phyloP scores from a whole-genome alignment of 2,329 filamentous ascomycete genomes.

The Calonectria fujianensis region DNA sequence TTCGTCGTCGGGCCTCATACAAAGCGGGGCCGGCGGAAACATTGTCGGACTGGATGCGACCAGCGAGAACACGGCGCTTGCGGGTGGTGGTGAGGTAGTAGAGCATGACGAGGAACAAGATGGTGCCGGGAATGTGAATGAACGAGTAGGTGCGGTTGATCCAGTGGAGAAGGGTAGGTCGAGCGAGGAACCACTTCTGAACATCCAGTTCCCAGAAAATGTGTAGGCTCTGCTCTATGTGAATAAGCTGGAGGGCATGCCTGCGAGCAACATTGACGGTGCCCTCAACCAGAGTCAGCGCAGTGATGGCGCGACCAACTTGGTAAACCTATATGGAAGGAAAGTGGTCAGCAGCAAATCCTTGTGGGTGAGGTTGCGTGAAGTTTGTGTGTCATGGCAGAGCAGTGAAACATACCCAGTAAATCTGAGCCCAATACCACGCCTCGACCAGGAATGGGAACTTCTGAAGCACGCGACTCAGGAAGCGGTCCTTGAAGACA shows the following conservation, averaged over 20 bases:
- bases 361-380: not conserved
- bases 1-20: slow-evolving; percentile 74
- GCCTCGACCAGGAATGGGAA: slow-evolving; percentile 84
- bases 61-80: slow-evolving; percentile 63
- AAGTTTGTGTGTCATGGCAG: not conserved
- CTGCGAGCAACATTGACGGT: slow-evolving; percentile 81
- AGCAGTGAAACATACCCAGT: slow-evolving; percentile 76
- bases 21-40: slow-evolving; percentile 65
- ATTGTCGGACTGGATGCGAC: slow-evolving; percentile 55
- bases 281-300: slow-evolving; percentile 79
- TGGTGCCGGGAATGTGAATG: slow-evolving; percentile 86
- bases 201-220: slow-evolving; percentile 80
- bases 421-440: slow-evolving; percentile 86
- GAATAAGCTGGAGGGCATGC: slow-evolving; percentile 81
- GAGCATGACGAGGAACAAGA: slow-evolving; percentile 78
- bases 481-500: slow-evolving; percentile 57
- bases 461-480: slow-evolving; percentile 74
- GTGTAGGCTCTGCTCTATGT: slow-evolving; percentile 77
- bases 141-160: slow-evolving; percentile 85
- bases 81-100: slow-evolving; percentile 82
- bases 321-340: slow-evolving; percentile 78
- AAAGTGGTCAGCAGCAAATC: not conserved
- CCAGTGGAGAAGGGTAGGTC: slow-evolving; percentile 77
- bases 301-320: slow-evolving; percentile 82
- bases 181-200: slow-evolving; percentile 72